Evolutionary conservation across 116 monocot genomes (phyloP), one percentile per base, ranked within the genome.

Genomic region (Trichopus zeylanicus): DNA sequence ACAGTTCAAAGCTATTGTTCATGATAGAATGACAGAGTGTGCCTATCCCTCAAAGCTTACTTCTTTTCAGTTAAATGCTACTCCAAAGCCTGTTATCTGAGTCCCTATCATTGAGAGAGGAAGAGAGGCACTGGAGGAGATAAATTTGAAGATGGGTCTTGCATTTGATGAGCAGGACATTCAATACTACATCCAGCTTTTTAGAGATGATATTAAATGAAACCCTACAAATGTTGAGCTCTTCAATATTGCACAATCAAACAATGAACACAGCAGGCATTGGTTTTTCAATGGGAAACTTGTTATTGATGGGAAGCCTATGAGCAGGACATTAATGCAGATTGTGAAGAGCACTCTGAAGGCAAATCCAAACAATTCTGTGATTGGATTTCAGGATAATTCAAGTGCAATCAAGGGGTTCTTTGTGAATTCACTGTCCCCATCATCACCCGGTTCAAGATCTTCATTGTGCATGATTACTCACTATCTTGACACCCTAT

Each of bases 11-110:
- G 70, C 84, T 20, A 76, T 90, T 73, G 74, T 95, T 52, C 95
- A 90, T 70, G 95, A 95, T 67, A 83, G 94, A 67, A 95, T 95
- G 95, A 95, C 95, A 29, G 95, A 95, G 49, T 90, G 87, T 65
- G 70, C 90, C 16, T 95, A 95, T 69, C 69, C 79, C 9, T 34
- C 49, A 23, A 81, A 70, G 69, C 86, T 95, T 24, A 56, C 26
- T 29, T 76, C 87, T 15, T 95, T 95, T 55, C 34, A 62, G 27
- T 69, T 78, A 23, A 51, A 57, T 54, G 46, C 51, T 23, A 33
- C 77, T 56, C 84, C 95, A 12, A 90, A 95, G 39, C 51, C 78
- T 24, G 87, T 90, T 33, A 31, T n/a, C 25, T 28, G 73, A 9
- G 57, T 95, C 49, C 95, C 90, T 12, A 64, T 90, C 4, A 72